Conservation (phyloP, 495 filamentous ascomycete species). For the Penicillium robsamsonii region DNA sequence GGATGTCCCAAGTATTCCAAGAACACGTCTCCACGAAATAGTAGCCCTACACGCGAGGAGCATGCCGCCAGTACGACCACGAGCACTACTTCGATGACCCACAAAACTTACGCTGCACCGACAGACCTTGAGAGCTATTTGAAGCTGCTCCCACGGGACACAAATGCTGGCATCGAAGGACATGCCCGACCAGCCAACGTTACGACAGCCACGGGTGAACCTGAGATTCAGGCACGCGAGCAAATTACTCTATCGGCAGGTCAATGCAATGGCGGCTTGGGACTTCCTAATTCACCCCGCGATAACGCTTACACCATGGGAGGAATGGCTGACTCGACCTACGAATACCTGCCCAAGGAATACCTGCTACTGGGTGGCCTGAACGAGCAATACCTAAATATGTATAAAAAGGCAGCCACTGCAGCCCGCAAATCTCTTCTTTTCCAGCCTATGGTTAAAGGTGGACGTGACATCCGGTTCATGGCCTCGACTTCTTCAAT, state of each 20-base stretch:
- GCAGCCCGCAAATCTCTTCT: constrained; percentile 73
- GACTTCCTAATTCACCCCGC: constrained; percentile 20
- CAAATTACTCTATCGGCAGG: constrained; percentile 3
- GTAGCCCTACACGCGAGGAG: constrained; percentile 5
- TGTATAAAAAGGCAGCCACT: constrained; percentile 75
- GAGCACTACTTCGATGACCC: constrained; percentile 6
- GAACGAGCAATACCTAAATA: constrained; percentile 72
- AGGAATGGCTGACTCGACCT: constrained; percentile 83
- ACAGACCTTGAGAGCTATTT: constrained; percentile 31
- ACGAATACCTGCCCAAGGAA: constrained; percentile 92
- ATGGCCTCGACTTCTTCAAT: constrained; percentile 54
- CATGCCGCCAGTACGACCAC: neutral
- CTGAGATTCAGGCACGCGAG: neutral
- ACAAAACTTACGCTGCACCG: constrained; percentile 19
- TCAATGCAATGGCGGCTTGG: constrained; percentile 33
- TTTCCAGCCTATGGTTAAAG: constrained; percentile 80
- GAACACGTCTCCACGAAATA: constrained; percentile 10
- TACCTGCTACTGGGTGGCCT: constrained; percentile 74
- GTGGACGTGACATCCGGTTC: constrained; percentile 73
- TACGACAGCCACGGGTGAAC: constrained; percentile 1
- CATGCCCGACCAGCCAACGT: constrained; percentile 32
- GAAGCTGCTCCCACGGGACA: constrained; percentile 22
- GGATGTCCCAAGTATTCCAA: constrained; percentile 54
- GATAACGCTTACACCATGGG: constrained; percentile 66
- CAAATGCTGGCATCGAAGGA: constrained; percentile 21